Evolutionary conservation across 306 rosid species (phyloP), one percentile per base, ranked within the genome.

Genomic region (Cicer chorassanicum): DNA sequence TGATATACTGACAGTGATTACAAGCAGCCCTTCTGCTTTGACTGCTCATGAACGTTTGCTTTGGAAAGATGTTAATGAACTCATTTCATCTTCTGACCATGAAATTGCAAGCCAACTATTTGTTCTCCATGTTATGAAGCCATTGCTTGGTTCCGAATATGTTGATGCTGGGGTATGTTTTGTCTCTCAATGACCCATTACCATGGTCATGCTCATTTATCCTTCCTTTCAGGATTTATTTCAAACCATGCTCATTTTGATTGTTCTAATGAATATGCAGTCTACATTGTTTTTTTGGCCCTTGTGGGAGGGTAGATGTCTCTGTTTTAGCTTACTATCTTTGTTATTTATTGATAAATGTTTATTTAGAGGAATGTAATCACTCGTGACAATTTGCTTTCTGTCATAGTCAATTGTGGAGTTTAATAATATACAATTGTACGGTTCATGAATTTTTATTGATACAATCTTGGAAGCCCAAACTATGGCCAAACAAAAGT

Each of bases 91-190:
- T 55, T 34, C 91, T 12, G 86, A 83, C 77, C 85, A 78, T 67
- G 96, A 87, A 54, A 50, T 50, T 68, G 89, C 90, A 9, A 61
- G 82, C 64, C 89, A 86, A 41, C 15, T 79, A 8, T 95, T 69
- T 68, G 91, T 89, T 39, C 77, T 75, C 76, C 88, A 82, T 40
- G 87, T 95, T 43, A 90, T 95, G 90, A 78, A 81, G 83, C 97
- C 98, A 61, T 87, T 90, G 60, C 81, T 91, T 76, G 99, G 99
- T 72, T 77, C 96, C 65, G 70, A 89, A 38, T 84, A 57, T 43
- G 93, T 95, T 39, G 98, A 92, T 84, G 55, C 92, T 10, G 99
- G 99, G 85, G 97, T 91, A 87, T 60, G 84, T 48, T 78, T 65
- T 43, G 40, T 39, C 2, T 36, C 12, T 36, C 65, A 12, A 54